A percentile compares a stretch with the other conserved stretches of the same genome.
These are phyloP conservation scores for Sclerotinia nivalis DNA, from an alignment of 2,329 filamentous ascomycete species.

Conservation along the genomic window DNA sequence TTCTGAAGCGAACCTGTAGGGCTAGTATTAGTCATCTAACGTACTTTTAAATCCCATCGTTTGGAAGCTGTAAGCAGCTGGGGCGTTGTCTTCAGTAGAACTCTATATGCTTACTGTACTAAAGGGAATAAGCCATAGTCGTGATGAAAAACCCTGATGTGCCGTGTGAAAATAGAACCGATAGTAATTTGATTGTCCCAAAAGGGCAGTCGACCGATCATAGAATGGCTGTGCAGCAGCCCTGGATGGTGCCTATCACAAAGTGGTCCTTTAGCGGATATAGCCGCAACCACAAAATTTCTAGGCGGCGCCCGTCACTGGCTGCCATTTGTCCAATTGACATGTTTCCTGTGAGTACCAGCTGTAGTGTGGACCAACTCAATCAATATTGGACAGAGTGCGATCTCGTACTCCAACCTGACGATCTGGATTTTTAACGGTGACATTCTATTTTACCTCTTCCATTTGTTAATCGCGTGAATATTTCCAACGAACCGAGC, in stretches of 20 bases:
- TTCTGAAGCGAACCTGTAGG: constrained; percentile 2
- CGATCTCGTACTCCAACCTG: constrained; percentile 20
- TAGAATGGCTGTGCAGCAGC: constrained; percentile 21
- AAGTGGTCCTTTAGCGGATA: constrained; percentile 19
- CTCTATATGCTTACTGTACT: constrained; percentile 20
- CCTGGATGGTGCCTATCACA: constrained; percentile 21
- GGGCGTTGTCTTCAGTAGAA: constrained; percentile 9
- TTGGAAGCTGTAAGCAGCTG: constrained; percentile 20
- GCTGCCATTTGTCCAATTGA: constrained; percentile 19
- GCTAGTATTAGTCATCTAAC: constrained; percentile 19
- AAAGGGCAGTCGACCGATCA: constrained; percentile 16
- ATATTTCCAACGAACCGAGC: constrained; percentile 8
- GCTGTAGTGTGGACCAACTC: constrained; percentile 18
- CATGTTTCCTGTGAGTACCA: constrained; percentile 14
- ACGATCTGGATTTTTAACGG: constrained; percentile 16
- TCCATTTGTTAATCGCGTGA: not conserved
- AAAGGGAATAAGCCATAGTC: not conserved
- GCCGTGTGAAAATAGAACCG: constrained; percentile 16
- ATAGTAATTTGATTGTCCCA: constrained; percentile 17
- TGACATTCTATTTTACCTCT: not conserved
- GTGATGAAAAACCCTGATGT: constrained; percentile 8
- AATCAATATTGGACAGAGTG: constrained; percentile 12
- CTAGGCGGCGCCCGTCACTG: constrained; percentile 16
- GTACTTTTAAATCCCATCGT: constrained; percentile 16
- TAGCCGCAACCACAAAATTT: constrained; percentile 20